Percentiles rank a stretch among this genome's conserved stretches.
Conservation (phyloP, 2,329 filamentous ascomycete genomes). For the Ophiocordyceps sinensis region DNA sequence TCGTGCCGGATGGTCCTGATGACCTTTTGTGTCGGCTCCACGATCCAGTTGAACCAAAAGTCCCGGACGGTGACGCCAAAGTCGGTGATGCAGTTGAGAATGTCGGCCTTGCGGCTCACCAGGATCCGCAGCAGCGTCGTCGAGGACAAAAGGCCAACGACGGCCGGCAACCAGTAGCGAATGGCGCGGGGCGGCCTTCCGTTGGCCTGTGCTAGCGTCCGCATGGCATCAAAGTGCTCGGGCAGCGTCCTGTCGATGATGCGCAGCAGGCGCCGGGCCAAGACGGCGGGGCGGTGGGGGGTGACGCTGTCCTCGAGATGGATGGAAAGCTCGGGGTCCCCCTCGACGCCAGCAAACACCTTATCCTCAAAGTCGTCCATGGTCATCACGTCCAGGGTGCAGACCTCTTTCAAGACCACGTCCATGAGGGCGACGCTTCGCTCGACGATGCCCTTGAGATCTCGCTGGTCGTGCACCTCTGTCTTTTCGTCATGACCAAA, state of each 20-base stretch:
- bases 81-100: conserved; percentile 66
- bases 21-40: conserved; percentile 71
- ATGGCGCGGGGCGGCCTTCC: conserved; percentile 63
- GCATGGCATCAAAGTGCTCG: conserved; percentile 44
- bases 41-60: conserved; percentile 94
- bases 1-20: conserved; percentile 90
- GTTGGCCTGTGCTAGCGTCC: conserved; percentile 42
- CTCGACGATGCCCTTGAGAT: conserved; percentile 60
- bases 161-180: conserved; percentile 78
- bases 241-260: conserved; percentile 59
- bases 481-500: conserved; percentile 46
- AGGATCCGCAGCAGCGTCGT: conserved; percentile 74
- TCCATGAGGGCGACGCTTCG: conserved; percentile 77
- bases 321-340: conserved; percentile 43
- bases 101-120: conserved; percentile 58
- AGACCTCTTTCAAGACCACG: conserved; percentile 61
- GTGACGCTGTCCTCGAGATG: conserved; percentile 31
- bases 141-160: conserved; percentile 61
- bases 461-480: conserved; percentile 31
- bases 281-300: conserved; percentile 36
- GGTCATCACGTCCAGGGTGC: conserved; percentile 45
- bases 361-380: conserved; percentile 50
- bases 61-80: conserved; percentile 67
- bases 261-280: conserved; percentile 51
- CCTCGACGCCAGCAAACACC: conserved; percentile 47